Evolutionary conservation across 208 protist species (phyloP), one percentile per base, ranked within the genome.

Genomic region (Trypanosoma congolense): DNA sequence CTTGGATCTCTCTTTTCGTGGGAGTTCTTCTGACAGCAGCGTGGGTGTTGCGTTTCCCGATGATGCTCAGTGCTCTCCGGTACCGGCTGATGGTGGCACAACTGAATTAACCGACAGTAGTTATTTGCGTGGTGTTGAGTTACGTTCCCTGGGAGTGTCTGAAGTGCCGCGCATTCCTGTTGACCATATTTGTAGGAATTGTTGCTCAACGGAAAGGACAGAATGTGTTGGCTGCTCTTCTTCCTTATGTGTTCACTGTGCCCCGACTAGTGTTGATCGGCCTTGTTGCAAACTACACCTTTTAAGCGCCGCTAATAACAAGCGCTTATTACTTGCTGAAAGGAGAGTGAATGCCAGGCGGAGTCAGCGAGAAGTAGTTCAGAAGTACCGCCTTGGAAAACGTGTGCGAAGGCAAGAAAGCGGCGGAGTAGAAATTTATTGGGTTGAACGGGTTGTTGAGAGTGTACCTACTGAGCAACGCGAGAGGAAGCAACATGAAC

Each of bases 161-260:
- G 31, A 19, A 38, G 49, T 46, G 44, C 44, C 22, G 26, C 62
- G 61, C 14, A 38, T 61, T 74, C 2, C 60, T 56, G 51, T 47
- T 44, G 9, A 70, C 51, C 60, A 21, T 4, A 49, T 72, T 26
- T 87, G 75, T 43, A 36, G 38, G 25, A 53, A 47, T n/a, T 87
- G 75, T 54, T 75, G 65, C 42, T 58, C 71, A 16, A 55, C 41
- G 12, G 72, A 83, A 22, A 80, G 73, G 22, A 80, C 66, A 14
- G 41, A 60, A 19, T 87, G 79, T 56, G 76, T 61, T 60, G 47
- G 48, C 10, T 87, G 79, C 43, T 48, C 57, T 10, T 70, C 62
- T 25, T 53, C 69, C 49, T 64, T 87, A n/a, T 87, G 79, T 68
- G 53, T 65, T n/a, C 70, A 65, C 50, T 87, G 79, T 51, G 73